Percentiles rank a stretch among this genome's conserved stretches.
Evolutionary conservation across 106 monocot genomes (phyloP).

Genomic region (Platanthera zijinensis): DNA sequence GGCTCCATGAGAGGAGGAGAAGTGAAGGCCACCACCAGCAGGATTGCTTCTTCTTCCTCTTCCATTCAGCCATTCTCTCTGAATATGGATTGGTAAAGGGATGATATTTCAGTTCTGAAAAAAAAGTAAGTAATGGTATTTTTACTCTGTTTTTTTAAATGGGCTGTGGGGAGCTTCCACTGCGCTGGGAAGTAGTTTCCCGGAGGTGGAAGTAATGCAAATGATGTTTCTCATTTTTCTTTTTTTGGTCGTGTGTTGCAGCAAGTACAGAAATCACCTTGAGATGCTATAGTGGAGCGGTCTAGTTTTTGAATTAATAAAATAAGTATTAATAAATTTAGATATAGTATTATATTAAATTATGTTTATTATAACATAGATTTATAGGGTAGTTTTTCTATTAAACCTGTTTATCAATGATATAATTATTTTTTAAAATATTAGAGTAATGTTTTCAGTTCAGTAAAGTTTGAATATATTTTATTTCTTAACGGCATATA

Average conservation of each 20-base stretch:
- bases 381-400: too few relatives aligned
- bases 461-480: too few relatives aligned
- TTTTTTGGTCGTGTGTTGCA: neutral
- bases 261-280: neutral
- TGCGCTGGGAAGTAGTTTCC: neutral
- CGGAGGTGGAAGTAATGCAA: slow-evolving; percentile 1
- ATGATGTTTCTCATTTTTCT: slow-evolving; percentile 15
- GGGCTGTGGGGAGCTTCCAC: neutral
- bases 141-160: neutral
- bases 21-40: neutral
- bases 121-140: too few relatives aligned
- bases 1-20: slow-evolving; percentile 12
- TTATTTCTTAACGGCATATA: too few relatives aligned
- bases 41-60: slow-evolving; percentile 2
- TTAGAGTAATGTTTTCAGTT: too few relatives aligned
- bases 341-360: too few relatives aligned
- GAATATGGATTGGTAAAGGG: neutral
- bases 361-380: too few relatives aligned
- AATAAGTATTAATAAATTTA: too few relatives aligned
- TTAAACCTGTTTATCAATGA: too few relatives aligned
- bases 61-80: slow-evolving; percentile 10
- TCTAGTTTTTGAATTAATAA: neutral
- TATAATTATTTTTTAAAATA: too few relatives aligned
- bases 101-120: neutral
- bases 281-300: neutral